These are phyloP conservation scores for Phoenix roebelenii DNA, from an alignment of 176 grass and related monocot species.

Conservation along the genomic window DNA sequence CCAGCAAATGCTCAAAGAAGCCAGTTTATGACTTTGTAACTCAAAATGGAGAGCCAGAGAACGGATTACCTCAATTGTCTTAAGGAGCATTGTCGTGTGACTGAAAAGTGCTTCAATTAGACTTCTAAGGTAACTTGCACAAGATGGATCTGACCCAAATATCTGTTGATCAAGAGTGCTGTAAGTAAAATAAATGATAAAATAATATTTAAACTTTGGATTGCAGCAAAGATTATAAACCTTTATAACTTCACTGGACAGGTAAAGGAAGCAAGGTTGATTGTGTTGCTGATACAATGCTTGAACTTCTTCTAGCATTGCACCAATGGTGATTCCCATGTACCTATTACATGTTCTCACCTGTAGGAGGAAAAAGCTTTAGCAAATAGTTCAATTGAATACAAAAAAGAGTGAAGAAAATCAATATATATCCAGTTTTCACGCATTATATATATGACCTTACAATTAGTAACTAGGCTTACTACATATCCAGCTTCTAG, in stretches of 20 bases:
- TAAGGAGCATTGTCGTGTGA: slow-evolving; percentile 78
- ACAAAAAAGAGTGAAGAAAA: background rate
- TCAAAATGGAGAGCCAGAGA: background rate
- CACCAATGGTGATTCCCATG: slow-evolving; percentile 78
- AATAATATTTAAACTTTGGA: background rate
- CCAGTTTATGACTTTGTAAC: too few species aligned
- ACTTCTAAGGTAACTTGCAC: slow-evolving; percentile 64
- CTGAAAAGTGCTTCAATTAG: slow-evolving; percentile 77
- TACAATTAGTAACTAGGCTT: too few species aligned
- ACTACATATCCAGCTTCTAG: too few species aligned
- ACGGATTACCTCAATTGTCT: slow-evolving; percentile 61
- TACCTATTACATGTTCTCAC: slow-evolving; percentile 82
- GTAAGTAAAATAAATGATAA: slow-evolving; percentile 4
- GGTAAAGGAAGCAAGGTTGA: slow-evolving; percentile 92
- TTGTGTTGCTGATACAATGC: slow-evolving; percentile 85
- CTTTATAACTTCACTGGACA: slow-evolving; percentile 99
- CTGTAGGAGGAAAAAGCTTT: slow-evolving; percentile 27
- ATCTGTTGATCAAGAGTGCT: slow-evolving; percentile 42
- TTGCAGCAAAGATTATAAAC: slow-evolving; percentile 22
- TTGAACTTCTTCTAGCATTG: slow-evolving; percentile 92
- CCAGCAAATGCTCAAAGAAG: slow-evolving; percentile 3
- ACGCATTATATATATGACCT: too few species aligned
- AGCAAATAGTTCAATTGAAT: too few species aligned
- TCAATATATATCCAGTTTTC: too few species aligned
- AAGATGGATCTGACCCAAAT: slow-evolving; percentile 87